A percentile compares a stretch with the other conserved stretches of the same genome.
These are phyloP conservation scores for Fusarium gaditjirri DNA, from an alignment of 2,329 filamentous ascomycete species.

Conservation along the genomic window DNA sequence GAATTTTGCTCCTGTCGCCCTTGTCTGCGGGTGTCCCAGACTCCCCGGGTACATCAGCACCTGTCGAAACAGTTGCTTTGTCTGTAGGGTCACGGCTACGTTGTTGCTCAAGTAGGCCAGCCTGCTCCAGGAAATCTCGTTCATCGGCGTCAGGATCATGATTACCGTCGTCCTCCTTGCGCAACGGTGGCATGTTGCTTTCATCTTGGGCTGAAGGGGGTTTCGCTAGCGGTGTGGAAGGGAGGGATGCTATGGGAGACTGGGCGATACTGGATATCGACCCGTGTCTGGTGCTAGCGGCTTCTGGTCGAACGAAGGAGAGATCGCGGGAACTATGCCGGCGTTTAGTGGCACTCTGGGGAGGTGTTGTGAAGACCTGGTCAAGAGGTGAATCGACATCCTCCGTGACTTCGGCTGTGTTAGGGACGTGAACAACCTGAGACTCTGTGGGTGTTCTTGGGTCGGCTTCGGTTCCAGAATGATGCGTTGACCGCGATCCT, in stretches of 20 bases:
- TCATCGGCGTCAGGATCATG: conserved; percentile 73
- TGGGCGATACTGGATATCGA: conserved; percentile 48
- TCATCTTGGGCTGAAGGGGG: conserved; percentile 37
- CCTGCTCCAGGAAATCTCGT: conserved; percentile 73
- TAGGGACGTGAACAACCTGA: conserved; percentile 31
- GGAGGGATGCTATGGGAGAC: conserved; percentile 42
- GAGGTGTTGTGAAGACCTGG: conserved; percentile 46
- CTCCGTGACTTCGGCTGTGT: conserved; percentile 24
- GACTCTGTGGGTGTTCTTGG: conserved; percentile 45
- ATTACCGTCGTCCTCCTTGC: conserved; percentile 39
- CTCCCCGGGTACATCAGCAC: conserved; percentile 46
- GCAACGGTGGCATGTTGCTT: conserved; percentile 28
- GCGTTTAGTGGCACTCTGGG: conserved; percentile 45
- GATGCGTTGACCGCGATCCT: conserved; percentile 45
- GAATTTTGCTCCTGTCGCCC: conserved; percentile 73
- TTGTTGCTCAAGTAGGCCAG: conserved; percentile 67
- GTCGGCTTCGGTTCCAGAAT: conserved; percentile 40
- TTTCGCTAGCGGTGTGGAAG: conserved; percentile 36
- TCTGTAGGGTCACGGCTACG: conserved; percentile 47
- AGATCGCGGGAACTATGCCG: conserved; percentile 44
- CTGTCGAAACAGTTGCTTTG: conserved; percentile 50
- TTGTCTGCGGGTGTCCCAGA: conserved; percentile 53
- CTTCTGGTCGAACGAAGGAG: conserved; percentile 36
- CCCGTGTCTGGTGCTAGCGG: conserved; percentile 42
- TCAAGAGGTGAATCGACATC: conserved; percentile 44